These are phyloP conservation scores for Hypoxylon sp. DNA, from an alignment of 2,329 filamentous ascomycete species.

Conservation along the genomic window DNA sequence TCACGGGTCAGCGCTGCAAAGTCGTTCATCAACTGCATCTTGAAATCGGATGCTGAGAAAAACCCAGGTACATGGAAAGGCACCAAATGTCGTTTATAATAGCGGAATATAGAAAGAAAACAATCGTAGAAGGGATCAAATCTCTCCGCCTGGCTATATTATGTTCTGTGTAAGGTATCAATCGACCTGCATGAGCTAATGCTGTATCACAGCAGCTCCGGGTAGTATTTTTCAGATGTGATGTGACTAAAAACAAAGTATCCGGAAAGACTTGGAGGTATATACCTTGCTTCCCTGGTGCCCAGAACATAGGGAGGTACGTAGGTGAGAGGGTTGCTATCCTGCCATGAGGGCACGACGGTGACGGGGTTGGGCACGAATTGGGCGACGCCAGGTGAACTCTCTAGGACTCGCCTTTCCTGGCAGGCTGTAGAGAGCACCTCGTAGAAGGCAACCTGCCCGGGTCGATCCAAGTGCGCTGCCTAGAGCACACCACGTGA, in stretches of 20 bases:
- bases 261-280: too few relatives aligned
- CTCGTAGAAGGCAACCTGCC: constrained; percentile 30
- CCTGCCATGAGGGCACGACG: neutral
- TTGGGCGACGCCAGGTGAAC: constrained; percentile 10
- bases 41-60: neutral
- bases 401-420: constrained; percentile 20
- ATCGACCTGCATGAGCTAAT: too few relatives aligned
- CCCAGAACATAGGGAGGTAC: neutral
- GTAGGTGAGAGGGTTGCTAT: neutral
- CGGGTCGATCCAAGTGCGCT: constrained; percentile 14
- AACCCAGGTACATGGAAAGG: neutral
- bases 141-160: too few relatives aligned
- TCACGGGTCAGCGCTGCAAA: neutral
- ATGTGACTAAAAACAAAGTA: neutral
- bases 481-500: constrained; percentile 33
- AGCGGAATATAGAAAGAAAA: neutral
- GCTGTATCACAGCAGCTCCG: too few relatives aligned
- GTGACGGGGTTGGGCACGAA: constrained; percentile 11
- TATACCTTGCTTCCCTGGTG: too few relatives aligned
- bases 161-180: too few relatives aligned
- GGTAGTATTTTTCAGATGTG: too few relatives aligned
- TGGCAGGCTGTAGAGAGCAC: constrained; percentile 3
- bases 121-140: too few relatives aligned
- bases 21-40: neutral
- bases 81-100: too few relatives aligned